Percentiles rank a stretch among this genome's conserved stretches.
These are phyloP conservation scores for Anthoceros angustus DNA, from an alignment of 225 moss, liverwort and hornwort genomes.

Conservation along the genomic window DNA sequence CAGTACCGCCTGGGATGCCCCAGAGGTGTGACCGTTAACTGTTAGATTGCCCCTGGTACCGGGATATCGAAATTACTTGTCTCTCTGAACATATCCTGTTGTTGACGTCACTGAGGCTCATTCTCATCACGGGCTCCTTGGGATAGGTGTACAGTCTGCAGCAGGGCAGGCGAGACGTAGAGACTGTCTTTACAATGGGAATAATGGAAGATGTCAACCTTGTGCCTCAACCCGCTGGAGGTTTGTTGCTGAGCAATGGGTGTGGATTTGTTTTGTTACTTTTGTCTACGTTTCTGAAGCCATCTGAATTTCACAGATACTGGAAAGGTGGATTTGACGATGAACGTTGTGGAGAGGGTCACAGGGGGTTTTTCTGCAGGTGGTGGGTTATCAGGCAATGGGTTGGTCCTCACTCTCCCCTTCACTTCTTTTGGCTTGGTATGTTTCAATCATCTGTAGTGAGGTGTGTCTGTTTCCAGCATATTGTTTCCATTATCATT, in stretches of 20 bases:
- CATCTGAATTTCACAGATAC: slow-evolving; percentile 35
- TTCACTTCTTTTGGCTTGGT: slow-evolving; percentile 2
- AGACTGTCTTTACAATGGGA: slow-evolving; percentile 98
- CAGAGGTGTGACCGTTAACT: too few species aligned
- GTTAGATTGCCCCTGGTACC: too few species aligned
- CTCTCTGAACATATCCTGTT: neutral
- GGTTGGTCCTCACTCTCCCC: slow-evolving; percentile 26
- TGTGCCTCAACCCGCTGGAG: slow-evolving; percentile 97
- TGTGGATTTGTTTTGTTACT: too few species aligned
- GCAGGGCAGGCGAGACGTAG: slow-evolving; percentile 85
- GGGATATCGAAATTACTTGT: too few species aligned
- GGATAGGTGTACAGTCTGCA: slow-evolving; percentile 90
- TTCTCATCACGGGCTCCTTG: neutral
- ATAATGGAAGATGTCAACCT: slow-evolving; percentile 99
- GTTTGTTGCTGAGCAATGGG: slow-evolving; percentile 20
- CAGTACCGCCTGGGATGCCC: too few species aligned
- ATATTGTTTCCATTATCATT: neutral
- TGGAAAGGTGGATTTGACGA: slow-evolving; percentile 96
- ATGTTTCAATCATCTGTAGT: neutral
- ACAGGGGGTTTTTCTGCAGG: slow-evolving; percentile 98
- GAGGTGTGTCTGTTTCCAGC: neutral
- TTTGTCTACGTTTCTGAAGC: neutral
- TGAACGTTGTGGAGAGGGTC: slow-evolving; percentile 99
- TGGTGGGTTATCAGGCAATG: slow-evolving; percentile 98
- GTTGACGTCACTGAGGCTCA: neutral